Evolutionary conservation across 495 filamentous ascomycete genomes (phyloP), one percentile per base, ranked within the genome.

Genomic region (Annulohypoxylon bovei): DNA sequence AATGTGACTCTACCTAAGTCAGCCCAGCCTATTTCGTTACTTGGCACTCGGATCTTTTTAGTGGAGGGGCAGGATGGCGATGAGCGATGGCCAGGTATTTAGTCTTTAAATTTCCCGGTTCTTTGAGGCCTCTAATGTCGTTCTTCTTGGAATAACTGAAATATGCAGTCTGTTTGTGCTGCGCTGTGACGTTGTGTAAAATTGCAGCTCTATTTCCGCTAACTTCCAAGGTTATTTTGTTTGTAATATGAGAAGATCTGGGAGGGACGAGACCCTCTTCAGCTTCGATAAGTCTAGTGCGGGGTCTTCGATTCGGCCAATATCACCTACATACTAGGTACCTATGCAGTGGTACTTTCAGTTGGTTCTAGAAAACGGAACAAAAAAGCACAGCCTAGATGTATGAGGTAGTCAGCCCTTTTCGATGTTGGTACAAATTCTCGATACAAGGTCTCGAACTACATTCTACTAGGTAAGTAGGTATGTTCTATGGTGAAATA

Each of bases 11-110:
- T 71, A 49, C n/a, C n/a, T 20, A n/a, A 52, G 33, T 28, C 55
- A 56, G 67, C 47, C 61, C 61, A 64, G 39, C 23, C 56, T 40
- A 62, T 58, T 63, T 63, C 18, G 32, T 50, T 60, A 72, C 69
- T 72, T 72, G 69, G 69, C 64, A 57, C 27, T 65, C 64, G 69
- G 69, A 27, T 55, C 65, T 65, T 72, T 72, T 68, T n/a, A n/a
- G 64, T 65, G 65, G 70, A 72, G 56, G 70, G 54, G 69, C 32
- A 42, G 42, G 62, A 58, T 71, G 58, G 56, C 54, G 55, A 49
- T 70, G 49, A 49, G 62, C 54, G 62, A 62, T 72, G 52, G 60
- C 22, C 27, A 65, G 4, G 23, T 69, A 67, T 67, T 68, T 68
- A 72, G 58, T 72, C 60, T 67, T 35, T 30, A 18, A 53, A 54